phyloP scores from a whole-genome alignment of 2,329 filamentous ascomycete species.

The Orbilia quercus region DNA sequence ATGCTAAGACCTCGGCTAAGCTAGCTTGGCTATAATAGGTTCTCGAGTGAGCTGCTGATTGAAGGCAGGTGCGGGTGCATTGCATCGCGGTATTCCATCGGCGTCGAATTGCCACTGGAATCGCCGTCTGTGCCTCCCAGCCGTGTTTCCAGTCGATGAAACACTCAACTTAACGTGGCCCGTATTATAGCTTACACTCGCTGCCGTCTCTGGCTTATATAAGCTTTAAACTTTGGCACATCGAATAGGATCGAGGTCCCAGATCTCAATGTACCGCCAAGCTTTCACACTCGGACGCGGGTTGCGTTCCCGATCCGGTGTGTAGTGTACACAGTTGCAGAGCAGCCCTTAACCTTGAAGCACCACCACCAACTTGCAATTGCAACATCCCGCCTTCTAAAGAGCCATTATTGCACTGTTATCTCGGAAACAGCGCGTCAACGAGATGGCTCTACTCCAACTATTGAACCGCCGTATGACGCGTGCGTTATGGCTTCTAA shows the following conservation, averaged over 20 bases:
- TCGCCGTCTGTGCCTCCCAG: too few species aligned
- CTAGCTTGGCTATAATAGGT: not conserved
- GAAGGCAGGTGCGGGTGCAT: not conserved
- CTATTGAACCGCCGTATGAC: slow-evolving; percentile 43
- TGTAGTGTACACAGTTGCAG: slow-evolving; percentile 21
- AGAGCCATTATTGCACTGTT: not conserved
- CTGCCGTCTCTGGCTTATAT: too few species aligned
- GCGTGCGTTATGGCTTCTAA: slow-evolving; percentile 47
- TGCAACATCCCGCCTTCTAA: not conserved
- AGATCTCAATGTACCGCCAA: not conserved
- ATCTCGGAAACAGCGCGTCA: not conserved
- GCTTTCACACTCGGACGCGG: slow-evolving; percentile 1
- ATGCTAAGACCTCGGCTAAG: too few species aligned
- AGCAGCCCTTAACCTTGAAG: too few species aligned
- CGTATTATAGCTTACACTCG: too few species aligned
- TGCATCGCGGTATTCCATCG: too few species aligned
- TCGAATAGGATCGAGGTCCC: not conserved
- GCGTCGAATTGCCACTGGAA: too few species aligned
- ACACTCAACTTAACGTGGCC: not conserved
- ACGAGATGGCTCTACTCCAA: slow-evolving; percentile 32
- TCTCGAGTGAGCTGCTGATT: slow-evolving; percentile 1
- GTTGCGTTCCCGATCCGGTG: not conserved
- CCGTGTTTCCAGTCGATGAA: too few species aligned
- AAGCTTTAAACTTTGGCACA: too few species aligned
- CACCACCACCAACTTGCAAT: not conserved